phyloP scores from a whole-genome alignment of 192 early-diverging fungal genomes.

The Neocallimastix lanati region DNA sequence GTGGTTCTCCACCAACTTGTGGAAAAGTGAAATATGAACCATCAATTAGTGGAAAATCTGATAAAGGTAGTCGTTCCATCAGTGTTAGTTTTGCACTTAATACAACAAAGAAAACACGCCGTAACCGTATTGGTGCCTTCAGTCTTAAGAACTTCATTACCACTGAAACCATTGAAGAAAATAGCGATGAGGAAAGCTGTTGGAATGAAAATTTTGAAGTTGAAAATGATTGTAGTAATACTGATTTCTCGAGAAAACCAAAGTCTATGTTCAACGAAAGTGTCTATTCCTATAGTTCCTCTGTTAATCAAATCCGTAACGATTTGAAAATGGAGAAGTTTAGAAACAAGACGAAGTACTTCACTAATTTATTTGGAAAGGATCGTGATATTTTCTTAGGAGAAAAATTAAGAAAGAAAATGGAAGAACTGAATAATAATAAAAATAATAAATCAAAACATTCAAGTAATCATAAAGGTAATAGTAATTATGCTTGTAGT shows the following conservation, averaged over 20 bases:
- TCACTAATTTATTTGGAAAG: neutral
- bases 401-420: neutral
- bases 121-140: neutral
- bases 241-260: neutral
- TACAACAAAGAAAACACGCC: too few species aligned
- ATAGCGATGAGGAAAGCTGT: neutral
- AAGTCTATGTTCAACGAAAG: neutral
- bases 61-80: neutral
- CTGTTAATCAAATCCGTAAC: neutral
- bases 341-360: neutral
- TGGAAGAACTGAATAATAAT: neutral
- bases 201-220: neutral
- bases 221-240: neutral
- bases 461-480: neutral
- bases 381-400: neutral
- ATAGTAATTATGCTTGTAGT: neutral
- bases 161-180: neutral
- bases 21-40: too few species aligned
- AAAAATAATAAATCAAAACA: neutral
- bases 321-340: neutral
- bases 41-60: too few species aligned
- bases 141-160: neutral
- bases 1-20: too few species aligned
- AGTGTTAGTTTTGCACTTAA: neutral
- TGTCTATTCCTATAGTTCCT: neutral